Conservation (phyloP, 129 eudicot genomes). For the Lactuca saligna region DNA sequence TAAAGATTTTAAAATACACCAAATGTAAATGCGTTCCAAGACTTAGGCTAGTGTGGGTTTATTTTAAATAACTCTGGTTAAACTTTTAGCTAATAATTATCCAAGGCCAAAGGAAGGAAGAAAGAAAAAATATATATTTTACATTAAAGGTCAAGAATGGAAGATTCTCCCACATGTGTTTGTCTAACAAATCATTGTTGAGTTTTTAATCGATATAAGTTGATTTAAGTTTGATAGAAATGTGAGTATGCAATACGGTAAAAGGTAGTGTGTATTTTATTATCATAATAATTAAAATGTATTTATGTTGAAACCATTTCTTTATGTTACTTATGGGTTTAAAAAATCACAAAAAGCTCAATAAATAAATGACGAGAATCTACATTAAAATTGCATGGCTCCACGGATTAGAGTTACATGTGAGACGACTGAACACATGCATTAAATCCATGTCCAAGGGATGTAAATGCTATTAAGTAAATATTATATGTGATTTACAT, state of each 20-base stretch:
- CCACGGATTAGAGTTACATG: neutral
- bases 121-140: neutral
- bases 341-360: neutral
- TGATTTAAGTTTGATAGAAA: neutral
- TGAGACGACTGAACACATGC: too few species aligned
- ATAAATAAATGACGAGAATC: neutral
- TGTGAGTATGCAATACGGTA: too few species aligned
- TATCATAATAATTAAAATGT: neutral
- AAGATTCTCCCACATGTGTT: neutral
- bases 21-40: conserved; percentile 5
- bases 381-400: neutral
- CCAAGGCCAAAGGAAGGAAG: conserved; percentile 5
- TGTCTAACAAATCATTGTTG: neutral
- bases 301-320: too few species aligned
- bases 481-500: too few species aligned
- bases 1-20: conserved; percentile 6
- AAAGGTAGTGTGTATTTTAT: neutral
- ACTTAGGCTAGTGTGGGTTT: conserved; percentile 16
- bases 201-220: neutral
- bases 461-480: too few species aligned
- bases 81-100: neutral
- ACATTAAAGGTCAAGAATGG: conserved; percentile 2
- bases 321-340: neutral
- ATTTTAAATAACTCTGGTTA: conserved; percentile 9
- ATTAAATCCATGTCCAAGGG: too few species aligned